Conservation (phyloP, 1,284 basidiomycete species). For the Inonotus obliquus region DNA sequence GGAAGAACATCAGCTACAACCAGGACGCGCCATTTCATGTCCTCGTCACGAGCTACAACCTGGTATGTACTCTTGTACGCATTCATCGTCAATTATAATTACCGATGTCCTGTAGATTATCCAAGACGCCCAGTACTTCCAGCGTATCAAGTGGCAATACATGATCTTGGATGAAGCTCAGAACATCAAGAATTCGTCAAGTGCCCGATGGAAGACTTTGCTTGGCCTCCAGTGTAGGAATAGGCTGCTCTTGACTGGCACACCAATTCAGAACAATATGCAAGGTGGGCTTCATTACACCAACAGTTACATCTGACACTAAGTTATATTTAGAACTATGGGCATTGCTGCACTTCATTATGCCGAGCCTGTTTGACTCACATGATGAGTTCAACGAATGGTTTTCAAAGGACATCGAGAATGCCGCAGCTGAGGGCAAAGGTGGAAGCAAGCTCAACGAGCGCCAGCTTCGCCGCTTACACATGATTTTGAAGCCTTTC, state of each 20-base stretch:
- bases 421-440: conserved; percentile 82
- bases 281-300: conserved; percentile 59
- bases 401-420: conserved; percentile 99
- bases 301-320: conserved; percentile 15
- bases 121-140: conserved; percentile 98
- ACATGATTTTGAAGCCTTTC: conserved; percentile 99
- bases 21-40: conserved; percentile 97
- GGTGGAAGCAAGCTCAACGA: conserved; percentile 90
- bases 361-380: conserved; percentile 98
- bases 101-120: conserved; percentile 56
- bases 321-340: conserved; percentile 74
- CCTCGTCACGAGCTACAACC: conserved; percentile 95
- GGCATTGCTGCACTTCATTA: conserved; percentile 99
- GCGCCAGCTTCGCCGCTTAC: conserved; percentile 90
- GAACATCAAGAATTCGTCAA: conserved; percentile 99
- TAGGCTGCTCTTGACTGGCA: conserved; percentile 92
- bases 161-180: conserved; percentile 99
- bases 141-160: conserved; percentile 98
- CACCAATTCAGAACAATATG: conserved; percentile 99
- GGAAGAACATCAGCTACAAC: conserved; percentile 95
- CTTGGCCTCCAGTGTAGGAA: conserved; percentile 97
- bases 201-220: conserved; percentile 96
- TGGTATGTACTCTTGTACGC: conserved; percentile 48
- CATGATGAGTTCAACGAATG: conserved; percentile 99
- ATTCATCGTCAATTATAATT: not conserved